Conservation (phyloP, 2,329 filamentous ascomycete genomes). For the Sclerotinia nivalis region DNA sequence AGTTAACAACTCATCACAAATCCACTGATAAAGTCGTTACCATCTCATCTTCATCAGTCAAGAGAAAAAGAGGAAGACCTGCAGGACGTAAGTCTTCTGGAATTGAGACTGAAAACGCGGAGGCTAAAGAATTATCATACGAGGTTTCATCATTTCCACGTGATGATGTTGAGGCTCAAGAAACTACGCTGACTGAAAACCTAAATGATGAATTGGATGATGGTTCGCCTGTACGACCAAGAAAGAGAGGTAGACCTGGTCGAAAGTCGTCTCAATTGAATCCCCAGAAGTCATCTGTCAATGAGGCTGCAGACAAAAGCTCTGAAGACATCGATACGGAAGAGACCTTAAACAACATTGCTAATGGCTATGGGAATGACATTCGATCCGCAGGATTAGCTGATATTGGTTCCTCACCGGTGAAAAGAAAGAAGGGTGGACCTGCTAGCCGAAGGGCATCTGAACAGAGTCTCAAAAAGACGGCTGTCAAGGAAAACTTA, state of each 20-base stretch:
- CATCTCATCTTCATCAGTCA: background rate
- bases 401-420: background rate
- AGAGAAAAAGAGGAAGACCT: conserved; percentile 13
- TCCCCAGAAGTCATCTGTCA: background rate
- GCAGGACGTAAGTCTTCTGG: background rate
- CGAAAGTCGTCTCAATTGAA: conserved; percentile 1
- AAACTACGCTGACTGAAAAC: background rate
- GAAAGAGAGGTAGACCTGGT: conserved; percentile 9
- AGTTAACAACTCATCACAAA: background rate
- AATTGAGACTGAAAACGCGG: background rate
- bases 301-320: background rate
- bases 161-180: background rate
- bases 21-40: background rate
- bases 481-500: background rate
- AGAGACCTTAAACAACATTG: background rate
- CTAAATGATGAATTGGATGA: background rate
- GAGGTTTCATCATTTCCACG: background rate
- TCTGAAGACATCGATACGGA: background rate
- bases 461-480: background rate
- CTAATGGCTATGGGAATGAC: background rate
- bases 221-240: background rate
- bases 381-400: background rate
- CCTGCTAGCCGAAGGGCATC: background rate
- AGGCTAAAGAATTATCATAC: background rate
- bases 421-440: conserved; percentile 7